Evolutionary conservation across 441 rosid species (phyloP).

Genomic region (Mallotus japonicus): DNA sequence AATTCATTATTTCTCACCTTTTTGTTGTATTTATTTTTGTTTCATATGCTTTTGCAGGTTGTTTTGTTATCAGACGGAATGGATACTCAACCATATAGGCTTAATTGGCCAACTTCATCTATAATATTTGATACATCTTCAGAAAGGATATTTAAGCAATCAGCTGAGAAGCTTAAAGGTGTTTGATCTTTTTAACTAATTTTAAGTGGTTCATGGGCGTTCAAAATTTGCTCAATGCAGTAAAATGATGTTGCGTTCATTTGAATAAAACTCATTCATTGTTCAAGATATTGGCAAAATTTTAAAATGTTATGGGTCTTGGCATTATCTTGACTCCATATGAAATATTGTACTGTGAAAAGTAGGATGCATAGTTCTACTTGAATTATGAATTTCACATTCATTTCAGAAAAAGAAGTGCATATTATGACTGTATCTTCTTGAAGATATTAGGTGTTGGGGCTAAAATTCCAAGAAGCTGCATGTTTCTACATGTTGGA

Average conservation of each 20-base stretch:
- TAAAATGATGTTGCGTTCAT: slow-evolving; percentile 4
- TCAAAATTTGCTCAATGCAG: background rate
- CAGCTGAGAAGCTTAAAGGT: slow-evolving; percentile 76
- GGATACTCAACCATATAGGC: slow-evolving; percentile 94
- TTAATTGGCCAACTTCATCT: slow-evolving; percentile 84
- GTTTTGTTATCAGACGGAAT: slow-evolving; percentile 88
- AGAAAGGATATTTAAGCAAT: slow-evolving; percentile 49
- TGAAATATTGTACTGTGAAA: background rate
- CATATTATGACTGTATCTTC: slow-evolving; percentile 23
- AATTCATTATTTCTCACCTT: slow-evolving; percentile 8
- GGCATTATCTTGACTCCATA: background rate
- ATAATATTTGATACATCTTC: slow-evolving; percentile 80
- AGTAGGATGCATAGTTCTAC: background rate
- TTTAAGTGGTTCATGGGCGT: slow-evolving; percentile 15
- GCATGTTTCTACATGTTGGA: slow-evolving; percentile 70
- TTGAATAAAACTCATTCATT: background rate
- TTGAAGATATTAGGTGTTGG: slow-evolving; percentile 64
- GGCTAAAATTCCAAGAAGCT: slow-evolving; percentile 70
- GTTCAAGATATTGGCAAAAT: background rate
- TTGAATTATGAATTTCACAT: slow-evolving; percentile 4
- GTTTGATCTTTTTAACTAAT: slow-evolving; percentile 14
- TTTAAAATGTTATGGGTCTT: background rate
- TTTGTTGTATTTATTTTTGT: slow-evolving; percentile 15
- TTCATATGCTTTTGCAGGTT: slow-evolving; percentile 52
- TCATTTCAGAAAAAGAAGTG: slow-evolving; percentile 9